A percentile compares a stretch with the other conserved stretches of the same genome.
phyloP scores from a whole-genome alignment of 164 flowering plant genomes.

The Kalanchoe fedtschenkoi region DNA sequence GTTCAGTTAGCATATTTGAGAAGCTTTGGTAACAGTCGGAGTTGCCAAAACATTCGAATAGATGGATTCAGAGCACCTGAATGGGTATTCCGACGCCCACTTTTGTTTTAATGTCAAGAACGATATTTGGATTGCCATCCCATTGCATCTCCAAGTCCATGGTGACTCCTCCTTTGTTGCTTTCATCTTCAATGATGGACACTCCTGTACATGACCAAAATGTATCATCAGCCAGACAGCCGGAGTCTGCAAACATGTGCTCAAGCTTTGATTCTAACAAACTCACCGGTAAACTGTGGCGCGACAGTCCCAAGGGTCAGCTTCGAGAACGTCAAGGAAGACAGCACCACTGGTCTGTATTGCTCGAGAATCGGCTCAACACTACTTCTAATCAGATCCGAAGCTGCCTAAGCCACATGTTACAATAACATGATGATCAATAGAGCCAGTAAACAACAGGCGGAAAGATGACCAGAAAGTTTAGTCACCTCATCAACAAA shows the following conservation, averaged over 20 bases:
- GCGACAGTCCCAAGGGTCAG: constrained; percentile 95
- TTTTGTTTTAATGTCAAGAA: constrained; percentile 66
- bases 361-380: constrained; percentile 90
- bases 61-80: constrained; percentile 36
- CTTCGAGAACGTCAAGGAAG: constrained; percentile 70
- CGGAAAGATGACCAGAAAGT: background rate
- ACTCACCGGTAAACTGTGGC: constrained; percentile 92
- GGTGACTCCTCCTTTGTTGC: constrained; percentile 33
- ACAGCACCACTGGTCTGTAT: constrained; percentile 53
- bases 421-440: background rate
- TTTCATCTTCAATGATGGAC: constrained; percentile 58
- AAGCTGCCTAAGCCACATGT: constrained; percentile 60
- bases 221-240: background rate
- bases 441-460: background rate
- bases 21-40: too few species aligned
- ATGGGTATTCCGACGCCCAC: constrained; percentile 76
- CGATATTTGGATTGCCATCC: constrained; percentile 91
- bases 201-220: constrained; percentile 39
- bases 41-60: too few species aligned
- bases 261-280: background rate
- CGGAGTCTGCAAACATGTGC: background rate
- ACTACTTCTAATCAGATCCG: constrained; percentile 62
- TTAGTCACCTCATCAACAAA: constrained; percentile 61
- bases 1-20: too few species aligned
- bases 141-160: constrained; percentile 96